Base-by-base conservation (phyloP, 441 rosid genomes). In the Flueggea neowawraea region DNA sequence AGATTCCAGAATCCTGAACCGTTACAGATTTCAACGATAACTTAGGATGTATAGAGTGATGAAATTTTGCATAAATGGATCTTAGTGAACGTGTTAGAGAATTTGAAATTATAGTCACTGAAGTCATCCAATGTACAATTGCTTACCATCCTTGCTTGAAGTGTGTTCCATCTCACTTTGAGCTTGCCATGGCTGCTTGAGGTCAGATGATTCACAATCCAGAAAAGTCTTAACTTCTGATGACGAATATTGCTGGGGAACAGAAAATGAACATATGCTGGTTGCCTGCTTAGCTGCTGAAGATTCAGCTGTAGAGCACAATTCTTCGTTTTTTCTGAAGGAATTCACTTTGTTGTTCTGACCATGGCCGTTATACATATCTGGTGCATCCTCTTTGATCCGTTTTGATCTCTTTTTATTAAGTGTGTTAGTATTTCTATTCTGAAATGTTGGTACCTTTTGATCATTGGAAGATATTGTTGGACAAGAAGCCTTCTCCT, bases 301-400 rank as follows among this genome's bases (percentile, higher is more conserved):
- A 58, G 97, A 86, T 63, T 91, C 90, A 16, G 91, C 94, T 4
- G 94, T 83, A 6, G 94, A 88, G 73, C 83, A 81, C 64, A 76
- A 60, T 48, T 81, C 92, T 55, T 76, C 88, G 48, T 73, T 78
- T 65, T 55, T 53, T 72, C 73, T 69, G 12, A 78, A 69, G 22
- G 74, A 53, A 47, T 77, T 78, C 12, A 47, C 69, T 55, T 74
- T 70, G 5, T 60, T 58, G 7, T 71, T 48, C 45, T 5, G 17
- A 54, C 60, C 67, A 57, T 71, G 65, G 73, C 62, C 28, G 14
- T 74, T 67, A 55, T 81, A 65, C 6, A 22, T 48, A 28, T 51
- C 33, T 16, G 12, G 70, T 55, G n/a, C 75, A 64, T 73, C 83
- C 52, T 77, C 76, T 65, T 72, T 78, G 13, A 48, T 53, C 55